Base-by-base conservation (phyloP, 768 basidiomycete genomes). In the Gautieria morchelliformis region DNA sequence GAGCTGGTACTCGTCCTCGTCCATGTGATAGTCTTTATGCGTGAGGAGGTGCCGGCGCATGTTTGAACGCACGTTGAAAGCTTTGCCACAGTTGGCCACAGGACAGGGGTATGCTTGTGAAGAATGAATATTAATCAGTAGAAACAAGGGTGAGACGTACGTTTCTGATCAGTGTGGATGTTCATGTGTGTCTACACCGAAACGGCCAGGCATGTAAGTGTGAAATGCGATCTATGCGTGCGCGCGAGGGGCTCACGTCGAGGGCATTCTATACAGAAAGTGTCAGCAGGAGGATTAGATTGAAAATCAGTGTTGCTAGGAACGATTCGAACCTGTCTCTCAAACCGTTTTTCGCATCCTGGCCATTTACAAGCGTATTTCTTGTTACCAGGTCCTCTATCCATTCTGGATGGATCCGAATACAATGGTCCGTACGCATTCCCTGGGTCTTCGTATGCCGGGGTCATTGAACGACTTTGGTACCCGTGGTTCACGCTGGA, bases 1-100 rank as follows among this genome's bases (percentile, higher is more conserved):
- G 14, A 14, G 35, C 10, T 14, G 35, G 35, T 37, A 9, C 35
- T 37, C 35, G 14, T 37, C 35, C 14, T 37, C 35, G 14, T 37
- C 35, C 35, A 37, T 37, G 35, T 37, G 35, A 37, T 37, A 37
- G 15, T 57, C 56, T 33, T 50, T 57, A 45, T 57, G 56, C 17
- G 56, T 57, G 45, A 49, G 33, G 9, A 57, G 22, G 40, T 57
- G 56, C n/a, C 56, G 45, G 19, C 56, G 56, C 56, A 57, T 57
- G 46, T 57, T 57, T 15, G 56, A 57, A 46, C 56, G 56, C 12
- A 57, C 56, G 30, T 57, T 57, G 56, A 57, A 57, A 17, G 24
- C 56, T 47, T 57, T 57, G 17, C 56, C 56, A 39, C 56, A 57
- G 32, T 39, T 19, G 15, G 44, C 12, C 11, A 57, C 33, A 14